Evolutionary conservation across 2,329 filamentous ascomycete species (phyloP), one percentile per base, ranked within the genome.

Genomic region (Colletotrichum abscissum): DNA sequence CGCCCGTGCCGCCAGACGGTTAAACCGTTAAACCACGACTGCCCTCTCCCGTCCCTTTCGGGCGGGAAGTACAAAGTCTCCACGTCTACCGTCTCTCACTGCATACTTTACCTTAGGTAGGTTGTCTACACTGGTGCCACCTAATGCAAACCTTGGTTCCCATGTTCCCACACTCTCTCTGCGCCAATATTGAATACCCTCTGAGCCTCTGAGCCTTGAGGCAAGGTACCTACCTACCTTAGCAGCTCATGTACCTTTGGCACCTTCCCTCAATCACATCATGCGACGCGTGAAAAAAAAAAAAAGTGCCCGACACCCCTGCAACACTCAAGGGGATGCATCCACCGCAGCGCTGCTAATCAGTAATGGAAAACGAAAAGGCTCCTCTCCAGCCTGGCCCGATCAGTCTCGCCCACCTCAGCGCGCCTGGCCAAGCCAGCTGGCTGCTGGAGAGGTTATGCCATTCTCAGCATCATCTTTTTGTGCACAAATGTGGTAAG

Each of bases 311-410:
- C 42, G 19, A 26, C 56, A 73, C 67, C 70, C 70, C 70, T 73
- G 70, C 70, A 73, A 67, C 59, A 24, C 69, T 67, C 55, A 56
- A 65, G 67, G 64, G 30, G 28, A 28, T 33, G 70, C 70, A 73
- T 70, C 70, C 70, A 73, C 70, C 59, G 59, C 70, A 73, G 70
- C 42, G 55, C 59, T 49, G 52, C 70, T 64, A 65, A 73, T 70
- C 70, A 73, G 70, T 73, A 62, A 69, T 49, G 42, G 42, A 49
- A 49, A 49, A 56, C n/a, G 19, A 57, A 49, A 62, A 70, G 60
- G 52, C 30, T 55, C 24, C 35, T 38, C 55, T 69, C 66, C 64
- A 68, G 26, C 56, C 65, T 67, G 55, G 68, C 68, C 63, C 68
- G 63, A 71, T 67, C 68, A 56, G 68, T 67, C 58, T 57, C 28